Evolutionary conservation across 2,329 filamentous ascomycete species (phyloP).

Genomic region (Sporothrix brasiliensis): DNA sequence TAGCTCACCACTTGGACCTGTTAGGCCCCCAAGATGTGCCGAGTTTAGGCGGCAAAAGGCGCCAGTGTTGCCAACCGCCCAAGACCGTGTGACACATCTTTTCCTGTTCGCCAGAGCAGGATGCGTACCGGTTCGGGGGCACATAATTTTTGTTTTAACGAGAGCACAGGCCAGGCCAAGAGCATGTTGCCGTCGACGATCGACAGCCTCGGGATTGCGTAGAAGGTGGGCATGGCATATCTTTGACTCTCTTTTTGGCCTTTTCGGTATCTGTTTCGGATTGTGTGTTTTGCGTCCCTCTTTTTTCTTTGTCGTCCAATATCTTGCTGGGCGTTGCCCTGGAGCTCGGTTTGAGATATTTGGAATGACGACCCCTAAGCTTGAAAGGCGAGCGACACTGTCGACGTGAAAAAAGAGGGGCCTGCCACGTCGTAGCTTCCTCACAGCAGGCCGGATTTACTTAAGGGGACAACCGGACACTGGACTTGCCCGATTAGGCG

Average conservation of each 20-base stretch:
- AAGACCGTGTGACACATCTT: not conserved
- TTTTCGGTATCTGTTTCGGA: not conserved
- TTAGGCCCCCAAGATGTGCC: not conserved
- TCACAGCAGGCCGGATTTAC: constrained; percentile 7
- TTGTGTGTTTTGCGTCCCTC: not conserved
- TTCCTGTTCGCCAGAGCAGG: not conserved
- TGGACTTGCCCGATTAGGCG: constrained; percentile 1
- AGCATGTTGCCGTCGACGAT: not conserved
- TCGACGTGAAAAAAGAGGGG: too few species aligned
- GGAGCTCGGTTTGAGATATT: not conserved
- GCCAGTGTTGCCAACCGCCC: not conserved
- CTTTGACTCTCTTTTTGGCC: constrained; percentile 12
- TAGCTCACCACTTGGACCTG: not conserved
- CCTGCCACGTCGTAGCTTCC: not conserved
- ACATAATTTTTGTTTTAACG: constrained; percentile 1
- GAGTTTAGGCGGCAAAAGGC: not conserved
- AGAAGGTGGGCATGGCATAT: not conserved
- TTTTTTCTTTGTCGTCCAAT: not conserved
- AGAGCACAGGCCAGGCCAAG: constrained; percentile 16
- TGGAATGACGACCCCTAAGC: not conserved
- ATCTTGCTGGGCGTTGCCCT: not conserved
- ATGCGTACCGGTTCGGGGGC: not conserved
- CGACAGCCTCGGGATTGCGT: not conserved
- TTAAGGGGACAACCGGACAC: not conserved
- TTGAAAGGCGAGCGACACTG: too few species aligned